Percentiles rank a stretch among this genome's conserved stretches.
Evolutionary conservation across 148 eudicot species (phyloP).

Genomic region (Rhododendron mucronatum): DNA sequence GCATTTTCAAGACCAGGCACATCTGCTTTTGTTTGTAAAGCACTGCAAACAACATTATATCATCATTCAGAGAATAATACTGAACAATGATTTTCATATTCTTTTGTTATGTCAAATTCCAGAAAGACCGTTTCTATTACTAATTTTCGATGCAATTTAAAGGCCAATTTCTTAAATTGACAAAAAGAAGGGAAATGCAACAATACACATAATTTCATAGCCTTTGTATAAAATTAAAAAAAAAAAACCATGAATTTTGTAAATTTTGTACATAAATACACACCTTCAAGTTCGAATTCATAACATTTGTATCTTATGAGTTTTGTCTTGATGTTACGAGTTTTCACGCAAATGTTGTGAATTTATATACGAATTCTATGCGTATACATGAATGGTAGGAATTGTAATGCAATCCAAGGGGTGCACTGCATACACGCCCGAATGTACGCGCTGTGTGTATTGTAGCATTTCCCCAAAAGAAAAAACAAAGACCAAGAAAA

Average conservation of each 20-base stretch:
- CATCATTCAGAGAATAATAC: not conserved
- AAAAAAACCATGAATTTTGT: too few species aligned
- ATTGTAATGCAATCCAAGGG: not conserved
- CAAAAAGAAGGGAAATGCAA: not conserved
- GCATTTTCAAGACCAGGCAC: constrained; percentile 68
- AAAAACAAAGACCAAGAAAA: not conserved
- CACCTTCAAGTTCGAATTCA: not conserved
- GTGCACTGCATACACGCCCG: not conserved
- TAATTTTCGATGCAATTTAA: not conserved
- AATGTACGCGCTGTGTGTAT: not conserved
- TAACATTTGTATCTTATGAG: not conserved
- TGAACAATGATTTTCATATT: not conserved
- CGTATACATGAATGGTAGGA: too few species aligned
- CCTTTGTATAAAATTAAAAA: too few species aligned
- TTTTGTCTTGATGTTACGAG: not conserved
- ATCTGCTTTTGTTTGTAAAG: constrained; percentile 66
- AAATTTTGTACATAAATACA: not conserved
- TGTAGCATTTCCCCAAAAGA: not conserved
- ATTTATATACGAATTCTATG: too few species aligned
- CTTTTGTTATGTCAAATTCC: not conserved
- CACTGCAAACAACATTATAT: constrained; percentile 38
- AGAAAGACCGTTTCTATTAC: not conserved
- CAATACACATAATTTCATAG: not conserved
- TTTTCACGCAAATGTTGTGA: not conserved
- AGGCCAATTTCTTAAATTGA: not conserved